These are phyloP conservation scores for Vigna hirtella DNA, from an alignment of 306 rosid genomes.

Conservation along the genomic window DNA sequence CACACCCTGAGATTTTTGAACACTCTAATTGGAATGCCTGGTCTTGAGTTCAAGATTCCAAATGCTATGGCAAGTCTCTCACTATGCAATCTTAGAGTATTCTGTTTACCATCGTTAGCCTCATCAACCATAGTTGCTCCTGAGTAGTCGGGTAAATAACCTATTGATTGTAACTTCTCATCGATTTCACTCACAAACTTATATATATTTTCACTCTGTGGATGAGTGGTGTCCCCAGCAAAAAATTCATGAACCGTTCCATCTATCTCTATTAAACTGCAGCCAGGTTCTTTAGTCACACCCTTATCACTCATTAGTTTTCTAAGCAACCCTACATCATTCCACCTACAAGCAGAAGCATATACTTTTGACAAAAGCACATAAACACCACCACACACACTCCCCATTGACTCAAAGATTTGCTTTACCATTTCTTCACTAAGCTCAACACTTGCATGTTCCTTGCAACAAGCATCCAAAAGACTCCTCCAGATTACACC, in stretches of 20 bases:
- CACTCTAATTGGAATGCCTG: conserved; percentile 63
- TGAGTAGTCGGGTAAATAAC: conserved; percentile 63
- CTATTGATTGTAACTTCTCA: conserved; percentile 55
- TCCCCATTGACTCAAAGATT: conserved; percentile 58
- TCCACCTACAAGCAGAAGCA: conserved; percentile 76
- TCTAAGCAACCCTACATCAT: conserved; percentile 73
- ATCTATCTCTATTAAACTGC: conserved; percentile 72
- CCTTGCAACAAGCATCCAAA: conserved; percentile 79
- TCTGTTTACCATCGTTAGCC: conserved; percentile 47
- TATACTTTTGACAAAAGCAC: conserved; percentile 79
- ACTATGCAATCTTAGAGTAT: conserved; percentile 65
- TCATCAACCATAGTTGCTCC: conserved; percentile 66
- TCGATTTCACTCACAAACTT: conserved; percentile 57
- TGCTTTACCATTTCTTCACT: conserved; percentile 69
- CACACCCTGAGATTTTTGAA: conserved; percentile 83
- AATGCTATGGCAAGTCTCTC: conserved; percentile 84
- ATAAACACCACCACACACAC: conserved; percentile 64
- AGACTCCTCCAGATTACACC: conserved; percentile 84
- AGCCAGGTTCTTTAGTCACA: conserved; percentile 74
- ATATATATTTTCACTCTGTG: conserved; percentile 58
- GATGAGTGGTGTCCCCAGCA: conserved; percentile 83
- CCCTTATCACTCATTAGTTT: conserved; percentile 72
- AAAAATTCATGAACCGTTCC: conserved; percentile 78
- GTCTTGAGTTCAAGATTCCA: conserved; percentile 63
- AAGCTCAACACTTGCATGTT: conserved; percentile 69